Evolutionary conservation across 2,329 filamentous ascomycete genomes (phyloP), one percentile per base, ranked within the genome.

Genomic region (Fusarium sp.): DNA sequence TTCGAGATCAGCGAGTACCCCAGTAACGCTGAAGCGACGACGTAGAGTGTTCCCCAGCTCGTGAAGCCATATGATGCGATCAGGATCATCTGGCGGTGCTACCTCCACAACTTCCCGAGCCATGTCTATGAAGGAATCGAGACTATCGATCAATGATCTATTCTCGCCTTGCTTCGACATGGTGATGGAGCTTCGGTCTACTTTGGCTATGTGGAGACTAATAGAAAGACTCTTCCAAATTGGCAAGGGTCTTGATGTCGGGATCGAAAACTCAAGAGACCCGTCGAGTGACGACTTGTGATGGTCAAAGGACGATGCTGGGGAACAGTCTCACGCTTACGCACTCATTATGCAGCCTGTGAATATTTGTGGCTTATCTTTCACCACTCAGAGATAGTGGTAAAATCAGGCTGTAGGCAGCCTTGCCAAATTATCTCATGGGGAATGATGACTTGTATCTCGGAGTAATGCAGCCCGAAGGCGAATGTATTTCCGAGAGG

Each of bases 61-160:
- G 23, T 51, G n/a, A 15, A 51, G 31, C 48, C 31, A 51, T 23
- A 52, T 37, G 18, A 37, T 4, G 3, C 49, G 49, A 37, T 21
- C 23, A 4, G 19, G 33, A 1, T 52, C 33, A 18, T 27, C 49
- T 18, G 3, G 2, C 1, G 49, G 23, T 2, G 33, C 23, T 21
- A 27, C 2, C 10, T 38, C 10, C 19, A 52, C 18, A 12, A 52
- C 2, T 1, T 27, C 49, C 19, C 23, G 14, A 8, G 49, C 49
- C 18, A 37, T 52, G 2, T 38, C 49, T 5, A 52, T 38, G 49
- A 38, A 52, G 0, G 14, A 27, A 37, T 38, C 10, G 23, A 38
- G 33, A 0, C n/a, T 2, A 38, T 52, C 23, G 4, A 27, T n/a
- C 2, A 27, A 16, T n/a, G 23, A 14, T 23, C 0, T 0, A 11